Conservation (phyloP, 306 rosid genomes). For the Arachis hypogaea region DNA sequence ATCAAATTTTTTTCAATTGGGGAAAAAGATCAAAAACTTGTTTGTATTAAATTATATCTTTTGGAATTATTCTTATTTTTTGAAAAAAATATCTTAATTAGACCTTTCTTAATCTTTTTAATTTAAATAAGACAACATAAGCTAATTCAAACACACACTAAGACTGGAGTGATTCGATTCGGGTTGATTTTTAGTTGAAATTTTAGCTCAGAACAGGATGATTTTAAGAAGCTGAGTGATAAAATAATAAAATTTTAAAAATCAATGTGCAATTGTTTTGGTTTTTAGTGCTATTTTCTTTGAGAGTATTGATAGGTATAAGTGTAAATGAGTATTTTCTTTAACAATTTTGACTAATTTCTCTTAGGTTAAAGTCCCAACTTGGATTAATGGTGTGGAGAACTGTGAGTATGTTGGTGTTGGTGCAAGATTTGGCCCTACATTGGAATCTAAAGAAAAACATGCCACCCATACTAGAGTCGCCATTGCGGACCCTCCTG, state of each 20-base stretch:
- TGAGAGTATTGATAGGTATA: not conserved
- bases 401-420: conserved; percentile 80
- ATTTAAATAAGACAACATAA: not conserved
- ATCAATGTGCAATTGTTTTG: conserved; percentile 12
- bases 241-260: conserved; percentile 10
- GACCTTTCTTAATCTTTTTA: too few species aligned
- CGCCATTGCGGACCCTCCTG: conserved; percentile 93
- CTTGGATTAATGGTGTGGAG: conserved; percentile 67
- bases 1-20: too few species aligned
- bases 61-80: not conserved
- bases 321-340: conserved; percentile 12
- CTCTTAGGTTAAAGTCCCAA: conserved; percentile 86
- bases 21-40: not conserved
- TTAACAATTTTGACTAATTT: conserved; percentile 17
- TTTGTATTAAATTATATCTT: too few species aligned
- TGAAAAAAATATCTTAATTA: not conserved
- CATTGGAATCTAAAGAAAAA: conserved; percentile 85
- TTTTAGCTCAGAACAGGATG: conserved; percentile 10
- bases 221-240: not conserved
- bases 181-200: not conserved
- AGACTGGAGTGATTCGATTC: not conserved
- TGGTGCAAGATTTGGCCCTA: conserved; percentile 92
- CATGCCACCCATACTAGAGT: conserved; percentile 82
- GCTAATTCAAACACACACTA: not conserved
- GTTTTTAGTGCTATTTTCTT: conserved; percentile 24